phyloP scores from a whole-genome alignment of 176 grass and related monocot species.

The Phoenix dactylifera region DNA sequence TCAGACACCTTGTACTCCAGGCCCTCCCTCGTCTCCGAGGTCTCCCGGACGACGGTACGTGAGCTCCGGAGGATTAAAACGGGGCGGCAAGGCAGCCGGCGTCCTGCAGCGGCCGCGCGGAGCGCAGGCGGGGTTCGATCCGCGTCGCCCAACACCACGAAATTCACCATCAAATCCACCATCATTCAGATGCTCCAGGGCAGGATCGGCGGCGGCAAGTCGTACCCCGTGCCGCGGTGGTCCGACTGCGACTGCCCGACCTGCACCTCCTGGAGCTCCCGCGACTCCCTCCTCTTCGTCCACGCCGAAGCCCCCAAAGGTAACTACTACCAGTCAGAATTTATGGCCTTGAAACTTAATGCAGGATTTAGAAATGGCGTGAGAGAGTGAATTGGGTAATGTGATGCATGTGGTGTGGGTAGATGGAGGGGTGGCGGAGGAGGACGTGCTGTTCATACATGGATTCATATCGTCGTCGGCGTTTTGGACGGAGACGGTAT shows the following conservation, averaged over 20 bases:
- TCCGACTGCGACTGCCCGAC: constrained; percentile 86
- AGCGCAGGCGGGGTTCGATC: constrained; percentile 4
- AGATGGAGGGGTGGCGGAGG: constrained; percentile 32
- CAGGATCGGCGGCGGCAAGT: constrained; percentile 36
- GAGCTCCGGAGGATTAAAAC: constrained; percentile 30
- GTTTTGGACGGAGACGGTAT: constrained; percentile 55
- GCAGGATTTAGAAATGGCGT: too few relatives aligned
- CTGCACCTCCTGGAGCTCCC: constrained; percentile 57
- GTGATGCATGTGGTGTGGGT: not conserved
- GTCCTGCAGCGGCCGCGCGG: not conserved
- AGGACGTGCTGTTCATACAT: constrained; percentile 53
- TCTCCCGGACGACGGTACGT: constrained; percentile 11
- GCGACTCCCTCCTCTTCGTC: constrained; percentile 60
- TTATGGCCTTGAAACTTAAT: too few relatives aligned
- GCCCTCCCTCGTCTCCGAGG: constrained; percentile 41
- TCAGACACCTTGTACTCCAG: constrained; percentile 94
- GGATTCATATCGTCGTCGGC: constrained; percentile 48
- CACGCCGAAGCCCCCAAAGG: constrained; percentile 56
- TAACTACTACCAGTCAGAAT: not conserved
- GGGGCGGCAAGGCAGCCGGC: not conserved
- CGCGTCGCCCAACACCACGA: constrained; percentile 3
- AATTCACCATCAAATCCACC: constrained; percentile 60
- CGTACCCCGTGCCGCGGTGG: constrained; percentile 57
- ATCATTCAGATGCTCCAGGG: constrained; percentile 71
- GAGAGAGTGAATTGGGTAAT: too few relatives aligned